phyloP scores from a whole-genome alignment of 192 early-diverging fungal genomes.

The Umbelopsis ramanniana region DNA sequence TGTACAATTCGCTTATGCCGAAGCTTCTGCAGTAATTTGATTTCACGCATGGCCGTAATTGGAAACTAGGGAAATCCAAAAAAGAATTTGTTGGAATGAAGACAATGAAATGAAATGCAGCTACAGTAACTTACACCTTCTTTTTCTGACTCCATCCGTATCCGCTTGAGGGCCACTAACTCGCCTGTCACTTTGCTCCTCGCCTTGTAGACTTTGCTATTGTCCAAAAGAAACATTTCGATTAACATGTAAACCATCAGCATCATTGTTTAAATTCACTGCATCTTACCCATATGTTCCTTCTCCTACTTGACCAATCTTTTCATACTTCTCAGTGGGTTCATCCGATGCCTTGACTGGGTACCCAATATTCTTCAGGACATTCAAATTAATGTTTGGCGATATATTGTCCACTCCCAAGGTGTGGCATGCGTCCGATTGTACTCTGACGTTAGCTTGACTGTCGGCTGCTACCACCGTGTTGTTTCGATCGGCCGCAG shows the following conservation, averaged over 20 bases:
- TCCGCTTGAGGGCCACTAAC: constrained; percentile 80
- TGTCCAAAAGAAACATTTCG: background rate
- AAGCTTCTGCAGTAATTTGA: constrained; percentile 72
- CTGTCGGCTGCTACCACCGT: background rate
- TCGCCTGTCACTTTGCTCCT: constrained; percentile 68
- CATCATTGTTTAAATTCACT: background rate
- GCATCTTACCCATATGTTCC: constrained; percentile 74
- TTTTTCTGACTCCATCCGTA: constrained; percentile 79
- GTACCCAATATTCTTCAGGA: constrained; percentile 40
- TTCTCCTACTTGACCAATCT: constrained; percentile 80
- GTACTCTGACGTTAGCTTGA: background rate
- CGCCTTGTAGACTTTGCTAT: constrained; percentile 84
- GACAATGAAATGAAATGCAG: background rate
- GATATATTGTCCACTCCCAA: constrained; percentile 7
- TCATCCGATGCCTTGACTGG: constrained; percentile 41
- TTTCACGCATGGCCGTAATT: constrained; percentile 87
- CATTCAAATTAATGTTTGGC: background rate
- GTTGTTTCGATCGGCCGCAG: constrained; percentile 30
- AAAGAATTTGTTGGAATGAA: background rate
- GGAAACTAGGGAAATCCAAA: constrained; percentile 61
- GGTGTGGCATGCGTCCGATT: background rate
- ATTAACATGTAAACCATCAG: background rate
- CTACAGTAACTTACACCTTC: constrained; percentile 63
- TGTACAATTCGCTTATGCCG: constrained; percentile 74
- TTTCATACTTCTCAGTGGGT: constrained; percentile 66